A percentile compares a stretch with the other conserved stretches of the same genome.
These are phyloP conservation scores for Skeletonema menzelii DNA, from an alignment of 108 stramenopile species.

Conservation along the genomic window DNA sequence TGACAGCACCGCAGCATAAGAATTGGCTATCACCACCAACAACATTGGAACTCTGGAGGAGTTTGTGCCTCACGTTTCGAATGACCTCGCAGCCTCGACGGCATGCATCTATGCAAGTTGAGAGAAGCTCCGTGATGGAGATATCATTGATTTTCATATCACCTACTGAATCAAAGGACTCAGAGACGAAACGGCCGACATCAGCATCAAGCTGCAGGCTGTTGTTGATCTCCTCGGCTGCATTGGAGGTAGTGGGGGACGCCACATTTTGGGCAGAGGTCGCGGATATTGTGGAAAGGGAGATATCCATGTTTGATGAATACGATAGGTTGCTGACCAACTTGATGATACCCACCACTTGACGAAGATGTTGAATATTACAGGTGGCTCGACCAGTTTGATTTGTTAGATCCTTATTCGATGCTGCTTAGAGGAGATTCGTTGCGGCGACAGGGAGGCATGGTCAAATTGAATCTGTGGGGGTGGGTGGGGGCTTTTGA, in stretches of 20 bases:
- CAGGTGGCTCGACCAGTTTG: too few species aligned
- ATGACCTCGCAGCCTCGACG: slow-evolving; percentile 70
- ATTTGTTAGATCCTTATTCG: too few species aligned
- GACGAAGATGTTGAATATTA: too few species aligned
- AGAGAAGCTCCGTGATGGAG: slow-evolving; percentile 52
- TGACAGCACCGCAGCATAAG: slow-evolving; percentile 12
- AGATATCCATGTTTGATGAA: not conserved
- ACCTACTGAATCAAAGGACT: not conserved
- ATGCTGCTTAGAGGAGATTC: too few species aligned
- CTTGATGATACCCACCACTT: not conserved
- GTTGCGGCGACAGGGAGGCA: too few species aligned
- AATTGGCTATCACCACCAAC: not conserved
- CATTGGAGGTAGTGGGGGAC: not conserved
- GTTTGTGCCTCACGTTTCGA: slow-evolving; percentile 38
- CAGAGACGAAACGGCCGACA: not conserved
- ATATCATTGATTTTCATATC: slow-evolving; percentile 29
- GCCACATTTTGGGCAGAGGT: not conserved
- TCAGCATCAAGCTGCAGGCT: not conserved
- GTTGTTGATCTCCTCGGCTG: not conserved
- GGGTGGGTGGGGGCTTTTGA: too few species aligned
- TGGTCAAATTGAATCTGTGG: too few species aligned
- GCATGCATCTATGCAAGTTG: slow-evolving; percentile 71
- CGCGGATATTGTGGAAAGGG: not conserved
- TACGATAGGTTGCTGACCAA: not conserved
- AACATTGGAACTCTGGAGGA: slow-evolving; percentile 6